Evolutionary conservation across 331 rosid species (phyloP).

Genomic region (Quercus tomentella): DNA sequence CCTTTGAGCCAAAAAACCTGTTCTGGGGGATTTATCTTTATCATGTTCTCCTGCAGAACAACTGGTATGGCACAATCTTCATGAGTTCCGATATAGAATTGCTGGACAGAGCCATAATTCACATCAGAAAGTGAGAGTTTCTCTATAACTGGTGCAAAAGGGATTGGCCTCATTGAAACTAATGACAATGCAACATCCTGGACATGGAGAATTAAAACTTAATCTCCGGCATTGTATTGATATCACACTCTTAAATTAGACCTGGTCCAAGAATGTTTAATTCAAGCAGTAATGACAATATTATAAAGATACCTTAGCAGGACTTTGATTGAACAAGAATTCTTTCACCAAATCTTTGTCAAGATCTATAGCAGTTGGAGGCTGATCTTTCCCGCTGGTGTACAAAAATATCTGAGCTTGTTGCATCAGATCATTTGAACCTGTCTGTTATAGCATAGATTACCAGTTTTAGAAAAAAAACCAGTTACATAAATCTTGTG

Average conservation of each 20-base stretch:
- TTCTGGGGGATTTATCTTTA: conserved; percentile 66
- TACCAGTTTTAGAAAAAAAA: background rate
- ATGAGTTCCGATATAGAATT: conserved; percentile 66
- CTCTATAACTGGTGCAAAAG: conserved; percentile 81
- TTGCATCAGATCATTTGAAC: conserved; percentile 77
- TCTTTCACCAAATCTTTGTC: conserved; percentile 76
- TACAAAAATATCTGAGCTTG: conserved; percentile 81
- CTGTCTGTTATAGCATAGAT: conserved; percentile 47
- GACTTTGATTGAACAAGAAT: conserved; percentile 82
- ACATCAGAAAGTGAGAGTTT: conserved; percentile 65
- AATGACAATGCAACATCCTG: conserved; percentile 93
- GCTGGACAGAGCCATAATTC: conserved; percentile 70
- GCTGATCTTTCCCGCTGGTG: conserved; percentile 65
- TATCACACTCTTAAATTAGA: background rate
- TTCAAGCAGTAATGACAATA: background rate
- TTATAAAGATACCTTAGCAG: conserved; percentile 55
- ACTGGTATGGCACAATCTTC: conserved; percentile 85
- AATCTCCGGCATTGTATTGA: background rate
- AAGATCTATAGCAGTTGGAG: conserved; percentile 86
- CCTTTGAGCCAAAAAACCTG: conserved; percentile 69
- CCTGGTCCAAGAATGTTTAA: background rate
- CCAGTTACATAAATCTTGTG: background rate
- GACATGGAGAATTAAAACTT: background rate
- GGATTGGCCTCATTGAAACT: conserved; percentile 87
- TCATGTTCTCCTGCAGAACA: conserved; percentile 66